These are phyloP conservation scores for Vaccinium darrowii DNA, from an alignment of 148 eudicot genomes.

Conservation along the genomic window DNA sequence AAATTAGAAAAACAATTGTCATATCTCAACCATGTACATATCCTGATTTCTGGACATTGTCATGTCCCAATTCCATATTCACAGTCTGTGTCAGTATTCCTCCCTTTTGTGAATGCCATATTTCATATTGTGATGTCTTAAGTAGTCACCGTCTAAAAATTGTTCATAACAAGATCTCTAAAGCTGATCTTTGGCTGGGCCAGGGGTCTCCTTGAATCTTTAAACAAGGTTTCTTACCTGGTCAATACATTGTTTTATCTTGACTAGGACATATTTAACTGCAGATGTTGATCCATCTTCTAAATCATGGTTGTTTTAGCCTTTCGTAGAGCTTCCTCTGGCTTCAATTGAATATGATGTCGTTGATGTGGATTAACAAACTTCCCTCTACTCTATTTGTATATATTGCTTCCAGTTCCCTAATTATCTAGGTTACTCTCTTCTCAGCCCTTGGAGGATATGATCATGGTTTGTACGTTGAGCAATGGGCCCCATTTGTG, in stretches of 20 bases:
- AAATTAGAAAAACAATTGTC: not conserved
- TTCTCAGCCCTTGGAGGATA: constrained; percentile 90
- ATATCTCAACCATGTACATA: not conserved
- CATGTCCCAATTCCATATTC: not conserved
- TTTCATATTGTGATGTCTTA: no score
- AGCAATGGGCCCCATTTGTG: constrained; percentile 97
- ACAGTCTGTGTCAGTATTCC: no score
- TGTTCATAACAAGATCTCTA: no score
- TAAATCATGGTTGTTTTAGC: no score
- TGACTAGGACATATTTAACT: no score
- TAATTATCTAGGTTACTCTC: constrained; percentile 11
- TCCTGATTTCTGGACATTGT: not conserved
- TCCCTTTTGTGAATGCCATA: no score
- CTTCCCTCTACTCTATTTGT: not conserved
- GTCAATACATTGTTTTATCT: no score
- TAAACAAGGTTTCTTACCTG: no score
- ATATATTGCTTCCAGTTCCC: constrained; percentile 5
- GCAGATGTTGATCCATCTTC: no score
- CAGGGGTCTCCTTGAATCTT: no score
- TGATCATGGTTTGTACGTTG: constrained; percentile 75
- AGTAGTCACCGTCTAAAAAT: no score
- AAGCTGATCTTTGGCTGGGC: no score
- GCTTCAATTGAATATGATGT: not conserved
- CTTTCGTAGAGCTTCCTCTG: not conserved
- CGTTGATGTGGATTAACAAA: not conserved